Conservation (phyloP, 805 yeast species). For the Saturnispora besseyi region DNA sequence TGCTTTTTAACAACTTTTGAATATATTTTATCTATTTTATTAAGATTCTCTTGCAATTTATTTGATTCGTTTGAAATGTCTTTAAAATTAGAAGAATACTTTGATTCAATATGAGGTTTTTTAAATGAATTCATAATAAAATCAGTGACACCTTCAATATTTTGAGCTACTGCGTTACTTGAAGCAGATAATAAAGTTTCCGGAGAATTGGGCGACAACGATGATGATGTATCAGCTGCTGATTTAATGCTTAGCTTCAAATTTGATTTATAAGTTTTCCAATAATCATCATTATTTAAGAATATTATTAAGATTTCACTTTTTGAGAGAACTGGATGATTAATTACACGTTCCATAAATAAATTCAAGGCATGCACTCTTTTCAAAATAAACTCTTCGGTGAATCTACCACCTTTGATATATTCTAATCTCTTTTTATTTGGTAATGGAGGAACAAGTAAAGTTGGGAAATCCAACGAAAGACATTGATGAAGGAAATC, state of each 20-base stretch:
- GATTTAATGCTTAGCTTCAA: conserved; percentile 22
- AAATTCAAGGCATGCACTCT: conserved; percentile 73
- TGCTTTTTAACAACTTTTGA: conserved; percentile 64
- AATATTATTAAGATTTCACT: conserved; percentile 66
- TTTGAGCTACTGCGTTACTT: conserved; percentile 6
- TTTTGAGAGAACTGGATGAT: conserved; percentile 63
- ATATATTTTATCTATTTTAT: conserved; percentile 70
- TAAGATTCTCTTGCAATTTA: conserved; percentile 75
- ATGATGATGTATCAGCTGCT: too few species aligned
- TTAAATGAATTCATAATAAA: conserved; percentile 91
- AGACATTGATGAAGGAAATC: conserved; percentile 67
- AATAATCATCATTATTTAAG: conserved; percentile 47
- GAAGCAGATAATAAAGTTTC: conserved; percentile 11
- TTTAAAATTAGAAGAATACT: conserved; percentile 61
- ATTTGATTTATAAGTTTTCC: conserved; percentile 60
- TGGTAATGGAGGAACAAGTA: conserved; percentile 88
- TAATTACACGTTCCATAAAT: conserved; percentile 62
- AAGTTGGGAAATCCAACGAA: conserved; percentile 70
- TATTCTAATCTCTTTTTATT: conserved; percentile 87
- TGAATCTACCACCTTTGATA: conserved; percentile 87
- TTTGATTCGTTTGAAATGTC: conserved; percentile 77
- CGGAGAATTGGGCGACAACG: background rate
- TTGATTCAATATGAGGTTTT: conserved; percentile 48
- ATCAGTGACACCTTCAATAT: conserved; percentile 76
- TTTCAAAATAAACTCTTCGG: conserved; percentile 72